These are phyloP conservation scores for Tricholoma furcatifolium DNA, from an alignment of 768 basidiomycete species.

Conservation along the genomic window DNA sequence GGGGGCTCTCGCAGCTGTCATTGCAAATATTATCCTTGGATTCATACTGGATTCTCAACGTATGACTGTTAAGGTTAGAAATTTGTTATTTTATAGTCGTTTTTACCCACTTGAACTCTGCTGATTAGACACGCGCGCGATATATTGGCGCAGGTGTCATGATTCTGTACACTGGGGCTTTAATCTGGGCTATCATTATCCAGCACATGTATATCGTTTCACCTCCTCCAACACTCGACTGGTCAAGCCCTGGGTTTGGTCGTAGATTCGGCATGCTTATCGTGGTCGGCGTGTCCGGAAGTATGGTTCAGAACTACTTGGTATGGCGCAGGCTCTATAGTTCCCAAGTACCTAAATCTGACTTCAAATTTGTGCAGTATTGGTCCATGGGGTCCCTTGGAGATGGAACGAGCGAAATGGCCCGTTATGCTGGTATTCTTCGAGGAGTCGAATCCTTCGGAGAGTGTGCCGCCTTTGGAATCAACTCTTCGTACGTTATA, in stretches of 20 bases:
- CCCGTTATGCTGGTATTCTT: slow-evolving; percentile 18
- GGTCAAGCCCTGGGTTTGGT: slow-evolving; percentile 18
- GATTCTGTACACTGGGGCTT: slow-evolving; percentile 13
- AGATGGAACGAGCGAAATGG: slow-evolving; percentile 16
- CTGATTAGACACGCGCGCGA: slow-evolving; percentile 10
- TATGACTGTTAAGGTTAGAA: slow-evolving; percentile 6
- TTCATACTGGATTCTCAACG: slow-evolving; percentile 16
- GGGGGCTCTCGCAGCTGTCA: slow-evolving; percentile 17
- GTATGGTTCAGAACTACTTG: slow-evolving; percentile 20
- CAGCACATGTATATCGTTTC: slow-evolving; percentile 14
- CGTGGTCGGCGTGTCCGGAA: slow-evolving; percentile 16
- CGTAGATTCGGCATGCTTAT: slow-evolving; percentile 17
- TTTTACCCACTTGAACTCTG: not conserved
- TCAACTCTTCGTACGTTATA: slow-evolving; percentile 17
- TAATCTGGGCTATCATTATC: slow-evolving; percentile 19
- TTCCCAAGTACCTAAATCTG: not conserved
- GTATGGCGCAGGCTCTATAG: not conserved
- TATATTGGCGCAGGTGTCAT: slow-evolving; percentile 17
- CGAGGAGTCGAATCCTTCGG: slow-evolving; percentile 18
- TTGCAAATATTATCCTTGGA: slow-evolving; percentile 15
- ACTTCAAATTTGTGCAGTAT: slow-evolving; percentile 9
- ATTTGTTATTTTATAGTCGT: not conserved
- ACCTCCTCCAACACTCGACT: slow-evolving; percentile 20
- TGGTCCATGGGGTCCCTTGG: slow-evolving; percentile 18
- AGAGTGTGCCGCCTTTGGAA: slow-evolving; percentile 19